Base-by-base conservation (phyloP, 2,329 filamentous ascomycete species). In the Talaromyces sp. region DNA sequence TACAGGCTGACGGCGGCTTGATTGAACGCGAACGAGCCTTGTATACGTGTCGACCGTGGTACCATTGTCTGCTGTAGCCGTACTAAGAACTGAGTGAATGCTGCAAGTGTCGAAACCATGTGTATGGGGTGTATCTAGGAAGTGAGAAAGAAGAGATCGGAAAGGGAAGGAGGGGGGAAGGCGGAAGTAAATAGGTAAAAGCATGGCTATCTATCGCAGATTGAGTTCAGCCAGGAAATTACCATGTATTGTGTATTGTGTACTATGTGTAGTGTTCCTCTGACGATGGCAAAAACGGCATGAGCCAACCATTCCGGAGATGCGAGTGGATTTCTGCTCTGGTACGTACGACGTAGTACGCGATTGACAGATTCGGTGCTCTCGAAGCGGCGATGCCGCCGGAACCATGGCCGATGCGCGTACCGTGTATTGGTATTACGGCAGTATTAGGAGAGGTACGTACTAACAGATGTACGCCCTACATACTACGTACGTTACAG, bases 331-430 rank as follows among this genome's bases (percentile, higher is more conserved):
- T 52, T 31, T n/a, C 48, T 52, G 48, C 8, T n/a, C 27, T 31
- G 33, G 33, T 56, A 56, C 52, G 50, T 22, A 54, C 50, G 16
- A 11, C 31, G 50, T 14, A 10, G 47, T 56, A 54, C 31, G 50
- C 35, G 31, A 33, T 35, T 39, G 58, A 37, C 24, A 19, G 16
- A 22, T 22, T 33, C 10, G 47, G 24, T 50, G 56, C 39, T 58
- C 57, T 60, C 37, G 47, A 64, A 64, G 63, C 57, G 63, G 63
- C 63, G 57, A 64, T 60, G 57, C 63, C 57, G 63, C 52, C 52
- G 52, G 52, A 56, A 56, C 52, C 52, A 56, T 22, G 52, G 52
- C 52, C 33, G 33, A 56, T 56, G n/a, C 48, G 16, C 27, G 48
- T 52, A 52, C 6, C 6, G 33, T 56, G 52, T 56, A 56, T 39